A percentile compares a stretch with the other conserved stretches of the same genome.
These are phyloP conservation scores for Lepidium campestre DNA, from an alignment of 441 rosid species.

Conservation along the genomic window DNA sequence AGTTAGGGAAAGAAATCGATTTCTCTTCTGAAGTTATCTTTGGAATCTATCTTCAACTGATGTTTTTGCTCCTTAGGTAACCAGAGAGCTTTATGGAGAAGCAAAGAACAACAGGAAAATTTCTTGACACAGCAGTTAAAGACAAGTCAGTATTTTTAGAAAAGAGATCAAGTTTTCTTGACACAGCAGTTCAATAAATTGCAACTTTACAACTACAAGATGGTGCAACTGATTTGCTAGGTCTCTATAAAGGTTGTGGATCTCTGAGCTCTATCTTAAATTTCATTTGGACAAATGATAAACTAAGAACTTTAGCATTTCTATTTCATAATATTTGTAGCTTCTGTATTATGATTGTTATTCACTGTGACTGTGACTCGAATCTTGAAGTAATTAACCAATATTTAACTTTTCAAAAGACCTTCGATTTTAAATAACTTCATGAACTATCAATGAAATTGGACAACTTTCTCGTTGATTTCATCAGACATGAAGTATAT, in stretches of 20 bases:
- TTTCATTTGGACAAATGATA: no score
- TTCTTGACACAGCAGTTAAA: constrained; percentile 2
- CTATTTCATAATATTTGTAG: neutral
- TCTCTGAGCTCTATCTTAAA: no score
- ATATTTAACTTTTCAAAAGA: neutral
- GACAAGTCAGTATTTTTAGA: no score
- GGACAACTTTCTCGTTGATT: neutral
- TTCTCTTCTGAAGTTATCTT: constrained; percentile 7
- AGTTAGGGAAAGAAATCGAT: constrained; percentile 21
- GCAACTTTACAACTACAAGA: neutral
- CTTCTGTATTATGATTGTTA: neutral
- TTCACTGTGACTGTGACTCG: neutral
- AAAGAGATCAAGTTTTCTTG: neutral
- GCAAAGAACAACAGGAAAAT: constrained; percentile 21
- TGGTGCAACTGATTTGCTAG: neutral
- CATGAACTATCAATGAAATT: neutral
- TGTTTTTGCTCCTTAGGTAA: constrained; percentile 7
- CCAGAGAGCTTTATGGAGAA: constrained; percentile 11
- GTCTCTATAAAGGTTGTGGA: neutral
- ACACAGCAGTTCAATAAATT: neutral
- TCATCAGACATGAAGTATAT: constrained; percentile 25
- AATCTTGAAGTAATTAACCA: neutral
- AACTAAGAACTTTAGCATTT: neutral
- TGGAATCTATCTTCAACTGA: constrained; percentile 11
- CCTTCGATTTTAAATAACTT: neutral